phyloP scores from a whole-genome alignment of 2,329 filamentous ascomycete genomes.

The Xylaria digitata region DNA sequence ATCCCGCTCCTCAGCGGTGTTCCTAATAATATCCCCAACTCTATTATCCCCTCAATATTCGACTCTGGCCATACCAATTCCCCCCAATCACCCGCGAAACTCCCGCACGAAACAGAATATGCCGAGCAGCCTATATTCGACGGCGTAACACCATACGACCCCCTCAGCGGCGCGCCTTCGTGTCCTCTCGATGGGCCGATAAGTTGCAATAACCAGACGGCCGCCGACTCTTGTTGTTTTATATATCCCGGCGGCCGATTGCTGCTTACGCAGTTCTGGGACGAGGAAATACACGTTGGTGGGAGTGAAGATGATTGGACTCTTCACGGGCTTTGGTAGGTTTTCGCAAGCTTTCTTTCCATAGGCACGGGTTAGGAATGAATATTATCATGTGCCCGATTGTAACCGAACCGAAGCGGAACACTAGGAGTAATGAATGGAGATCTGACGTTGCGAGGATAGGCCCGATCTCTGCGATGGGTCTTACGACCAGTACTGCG shows the following conservation, averaged over 20 bases:
- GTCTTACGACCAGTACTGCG: conserved; percentile 57
- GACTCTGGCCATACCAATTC: conserved; percentile 13
- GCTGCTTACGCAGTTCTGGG: conserved; percentile 59
- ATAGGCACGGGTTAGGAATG: neutral
- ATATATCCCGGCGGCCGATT: conserved; percentile 56
- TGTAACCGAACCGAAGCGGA: neutral
- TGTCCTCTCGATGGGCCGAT: conserved; percentile 57
- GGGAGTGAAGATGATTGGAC: conserved; percentile 59
- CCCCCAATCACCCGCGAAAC: conserved; percentile 30
- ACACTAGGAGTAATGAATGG: neutral
- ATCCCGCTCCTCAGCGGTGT: conserved; percentile 45
- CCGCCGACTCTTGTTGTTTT: conserved; percentile 56
- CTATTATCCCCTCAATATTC: conserved; percentile 37
- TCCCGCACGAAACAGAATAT: conserved; percentile 23
- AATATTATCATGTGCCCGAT: neutral
- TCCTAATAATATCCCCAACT: conserved; percentile 43
- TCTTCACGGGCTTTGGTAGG: conserved; percentile 58
- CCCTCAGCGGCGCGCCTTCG: conserved; percentile 52
- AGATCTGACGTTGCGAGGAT: conserved; percentile 19
- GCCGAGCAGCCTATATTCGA: conserved; percentile 19
- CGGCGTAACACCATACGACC: conserved; percentile 50
- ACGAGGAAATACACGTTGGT: conserved; percentile 53
- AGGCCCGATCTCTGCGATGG: conserved; percentile 60
- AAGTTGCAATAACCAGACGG: conserved; percentile 56
- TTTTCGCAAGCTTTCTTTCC: neutral